phyloP scores from a whole-genome alignment of 2,329 filamentous ascomycete genomes.

The Penicillium expansum region DNA sequence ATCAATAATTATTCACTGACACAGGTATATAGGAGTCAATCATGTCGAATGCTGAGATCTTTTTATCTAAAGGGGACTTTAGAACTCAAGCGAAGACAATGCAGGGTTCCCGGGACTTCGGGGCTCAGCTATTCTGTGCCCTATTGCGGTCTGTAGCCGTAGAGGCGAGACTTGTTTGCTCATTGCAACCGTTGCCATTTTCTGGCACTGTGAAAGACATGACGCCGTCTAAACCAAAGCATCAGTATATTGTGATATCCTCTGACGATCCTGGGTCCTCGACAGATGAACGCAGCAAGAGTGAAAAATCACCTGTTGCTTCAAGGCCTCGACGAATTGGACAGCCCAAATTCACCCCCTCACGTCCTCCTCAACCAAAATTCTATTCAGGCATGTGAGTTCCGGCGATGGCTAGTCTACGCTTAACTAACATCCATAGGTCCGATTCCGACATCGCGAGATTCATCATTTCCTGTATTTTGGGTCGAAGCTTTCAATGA shows the following conservation, averaged over 20 bases:
- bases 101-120: conserved; percentile 81
- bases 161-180: conserved; percentile 80
- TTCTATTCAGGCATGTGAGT: conserved; percentile 20
- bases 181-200: conserved; percentile 78
- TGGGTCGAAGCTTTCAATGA: conserved; percentile 92
- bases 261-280: conserved; percentile 36
- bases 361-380: conserved; percentile 19
- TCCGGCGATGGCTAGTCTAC: background rate
- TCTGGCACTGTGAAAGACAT: conserved; percentile 47
- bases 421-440: conserved; percentile 28
- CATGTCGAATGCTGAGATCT: conserved; percentile 63
- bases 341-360: conserved; percentile 35
- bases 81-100: conserved; percentile 64
- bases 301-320: conserved; percentile 14
- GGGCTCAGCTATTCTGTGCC: conserved; percentile 86
- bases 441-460: conserved; percentile 52
- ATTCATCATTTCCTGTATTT: conserved; percentile 78
- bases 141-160: conserved; percentile 80
- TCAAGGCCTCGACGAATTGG: conserved; percentile 34
- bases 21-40: conserved; percentile 49
- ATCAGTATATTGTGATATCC: conserved; percentile 38
- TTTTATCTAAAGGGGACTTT: conserved; percentile 71
- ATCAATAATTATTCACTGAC: conserved; percentile 14
- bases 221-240: conserved; percentile 42
- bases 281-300: conserved; percentile 25